These are phyloP conservation scores for Puya raimondii DNA, from an alignment of 176 grass and related monocot genomes.

Conservation along the genomic window DNA sequence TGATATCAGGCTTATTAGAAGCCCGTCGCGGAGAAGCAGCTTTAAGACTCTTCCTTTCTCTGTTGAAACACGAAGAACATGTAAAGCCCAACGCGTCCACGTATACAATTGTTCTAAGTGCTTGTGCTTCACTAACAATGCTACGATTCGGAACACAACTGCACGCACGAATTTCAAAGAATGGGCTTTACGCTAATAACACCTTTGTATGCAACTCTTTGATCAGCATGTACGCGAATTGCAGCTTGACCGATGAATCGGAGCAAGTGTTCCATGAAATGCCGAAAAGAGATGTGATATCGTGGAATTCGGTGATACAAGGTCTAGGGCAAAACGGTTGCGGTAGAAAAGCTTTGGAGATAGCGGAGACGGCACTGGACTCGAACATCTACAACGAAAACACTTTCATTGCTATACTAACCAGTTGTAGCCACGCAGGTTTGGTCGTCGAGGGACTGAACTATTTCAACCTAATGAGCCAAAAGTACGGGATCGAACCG, in stretches of 20 bases:
- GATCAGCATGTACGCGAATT: constrained; percentile 47
- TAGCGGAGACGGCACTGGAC: constrained; percentile 22
- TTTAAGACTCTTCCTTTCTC: constrained; percentile 22
- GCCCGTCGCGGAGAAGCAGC: constrained; percentile 19
- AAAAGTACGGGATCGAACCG: constrained; percentile 30
- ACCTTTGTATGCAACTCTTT: constrained; percentile 42
- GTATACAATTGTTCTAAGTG: constrained; percentile 32
- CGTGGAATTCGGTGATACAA: constrained; percentile 55
- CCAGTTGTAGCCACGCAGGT: constrained; percentile 39
- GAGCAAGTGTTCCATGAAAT: constrained; percentile 39
- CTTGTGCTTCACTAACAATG: constrained; percentile 28
- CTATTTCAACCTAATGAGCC: constrained; percentile 37
- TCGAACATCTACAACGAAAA: constrained; percentile 26
- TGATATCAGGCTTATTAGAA: constrained; percentile 33
- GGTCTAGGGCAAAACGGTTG: constrained; percentile 50
- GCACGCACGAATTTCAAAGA: constrained; percentile 26
- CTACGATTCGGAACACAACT: constrained; percentile 35
- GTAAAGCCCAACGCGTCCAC: constrained; percentile 17
- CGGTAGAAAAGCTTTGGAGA: constrained; percentile 22
- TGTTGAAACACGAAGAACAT: constrained; percentile 7
- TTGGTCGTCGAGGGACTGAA: constrained; percentile 33
- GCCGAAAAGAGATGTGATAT: constrained; percentile 14
- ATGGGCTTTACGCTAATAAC: constrained; percentile 11
- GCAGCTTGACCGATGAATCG: constrained; percentile 21
- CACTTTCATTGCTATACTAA: constrained; percentile 44